Conservation (phyloP, 345 rosid species). For the Populus nigra region DNA sequence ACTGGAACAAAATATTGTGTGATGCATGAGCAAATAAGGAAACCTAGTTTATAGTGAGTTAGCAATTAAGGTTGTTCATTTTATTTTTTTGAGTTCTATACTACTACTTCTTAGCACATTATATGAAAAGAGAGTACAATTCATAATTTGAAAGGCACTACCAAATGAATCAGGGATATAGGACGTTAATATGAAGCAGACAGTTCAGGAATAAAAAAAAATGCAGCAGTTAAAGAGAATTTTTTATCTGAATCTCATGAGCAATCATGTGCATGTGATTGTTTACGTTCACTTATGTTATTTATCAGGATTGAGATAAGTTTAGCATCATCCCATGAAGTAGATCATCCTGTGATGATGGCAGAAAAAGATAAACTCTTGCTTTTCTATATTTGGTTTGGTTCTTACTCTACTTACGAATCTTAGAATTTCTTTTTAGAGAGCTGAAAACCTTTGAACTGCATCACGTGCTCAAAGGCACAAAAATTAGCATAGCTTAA, state of each 20-base stretch:
- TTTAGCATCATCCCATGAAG: background rate
- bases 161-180: background rate
- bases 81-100: background rate
- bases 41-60: background rate
- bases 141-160: background rate
- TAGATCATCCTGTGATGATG: background rate
- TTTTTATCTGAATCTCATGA: background rate
- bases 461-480: background rate
- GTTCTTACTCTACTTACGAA: background rate
- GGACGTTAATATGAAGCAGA: background rate
- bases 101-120: background rate
- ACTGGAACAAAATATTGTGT: background rate
- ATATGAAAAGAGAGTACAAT: background rate
- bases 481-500: background rate
- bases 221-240: background rate
- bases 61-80: background rate
- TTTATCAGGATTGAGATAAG: background rate
- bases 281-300: background rate
- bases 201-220: background rate
- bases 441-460: background rate
- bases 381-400: background rate
- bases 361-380: background rate
- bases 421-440: background rate
- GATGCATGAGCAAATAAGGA: background rate
- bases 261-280: background rate